Evolutionary conservation across 2,329 filamentous ascomycete genomes (phyloP).

Genomic region (Verticillium zaregamsianum): DNA sequence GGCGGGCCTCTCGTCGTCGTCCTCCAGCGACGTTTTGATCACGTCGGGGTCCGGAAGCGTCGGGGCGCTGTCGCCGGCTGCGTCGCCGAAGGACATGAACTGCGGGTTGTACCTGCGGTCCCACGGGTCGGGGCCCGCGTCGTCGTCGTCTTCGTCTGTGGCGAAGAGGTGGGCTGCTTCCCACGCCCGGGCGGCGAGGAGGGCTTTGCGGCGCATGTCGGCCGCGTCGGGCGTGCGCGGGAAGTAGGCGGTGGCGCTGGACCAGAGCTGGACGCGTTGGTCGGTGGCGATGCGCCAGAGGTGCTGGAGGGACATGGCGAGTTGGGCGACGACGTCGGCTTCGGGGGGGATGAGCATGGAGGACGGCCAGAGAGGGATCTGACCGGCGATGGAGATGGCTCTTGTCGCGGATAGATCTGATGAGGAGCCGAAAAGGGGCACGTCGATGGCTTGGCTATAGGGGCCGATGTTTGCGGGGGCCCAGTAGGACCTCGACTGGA

Average conservation of each 20-base stretch:
- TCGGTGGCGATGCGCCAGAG: constrained; percentile 77
- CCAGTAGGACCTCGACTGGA: constrained; percentile 94
- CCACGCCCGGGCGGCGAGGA: constrained; percentile 45
- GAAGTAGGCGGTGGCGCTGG: constrained; percentile 72
- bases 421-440: constrained; percentile 24
- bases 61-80: constrained; percentile 16
- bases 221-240: constrained; percentile 29
- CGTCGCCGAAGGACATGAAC: constrained; percentile 36
- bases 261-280: constrained; percentile 71
- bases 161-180: constrained; percentile 14
- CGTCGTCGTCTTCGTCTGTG: constrained; percentile 45
- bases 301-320: constrained; percentile 78
- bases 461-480: constrained; percentile 96
- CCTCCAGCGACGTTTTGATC: constrained; percentile 29
- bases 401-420: constrained; percentile 17
- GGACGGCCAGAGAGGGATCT: constrained; percentile 81
- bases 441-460: constrained; percentile 81
- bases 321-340: constrained; percentile 49
- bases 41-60: constrained; percentile 49
- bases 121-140: constrained; percentile 61
- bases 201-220: constrained; percentile 29
- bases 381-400: constrained; percentile 71
- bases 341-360: constrained; percentile 62
- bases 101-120: constrained; percentile 55
- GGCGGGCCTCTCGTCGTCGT: constrained; percentile 17